Conservation (phyloP, 345 rosid species). For the Corchorus capsularis region DNA sequence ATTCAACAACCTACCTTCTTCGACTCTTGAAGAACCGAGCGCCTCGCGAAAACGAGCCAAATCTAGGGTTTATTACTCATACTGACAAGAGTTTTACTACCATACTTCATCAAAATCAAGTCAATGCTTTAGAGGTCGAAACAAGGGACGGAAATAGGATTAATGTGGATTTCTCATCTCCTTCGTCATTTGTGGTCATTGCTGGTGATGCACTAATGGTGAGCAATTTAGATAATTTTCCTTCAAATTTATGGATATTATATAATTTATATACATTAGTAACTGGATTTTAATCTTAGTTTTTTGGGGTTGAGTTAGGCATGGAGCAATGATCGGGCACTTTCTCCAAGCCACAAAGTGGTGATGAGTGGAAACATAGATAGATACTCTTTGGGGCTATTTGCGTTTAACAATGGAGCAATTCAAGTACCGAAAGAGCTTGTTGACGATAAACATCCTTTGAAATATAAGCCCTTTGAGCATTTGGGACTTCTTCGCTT, state of each 20-base stretch:
- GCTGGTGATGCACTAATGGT: slow-evolving; percentile 66
- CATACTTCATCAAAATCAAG: slow-evolving; percentile 58
- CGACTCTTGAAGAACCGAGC: slow-evolving; percentile 49
- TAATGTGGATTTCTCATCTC: slow-evolving; percentile 42
- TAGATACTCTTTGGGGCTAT: slow-evolving; percentile 50
- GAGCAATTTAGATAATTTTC: slow-evolving; percentile 12
- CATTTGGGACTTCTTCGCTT: slow-evolving; percentile 45
- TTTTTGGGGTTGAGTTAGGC: slow-evolving; percentile 30
- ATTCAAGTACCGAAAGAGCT: slow-evolving; percentile 44
- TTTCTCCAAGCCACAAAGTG: slow-evolving; percentile 51
- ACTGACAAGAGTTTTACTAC: slow-evolving; percentile 61
- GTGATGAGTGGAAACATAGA: slow-evolving; percentile 40
- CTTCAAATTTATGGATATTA: neutral
- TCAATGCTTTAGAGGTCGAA: slow-evolving; percentile 54
- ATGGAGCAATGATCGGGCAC: slow-evolving; percentile 61
- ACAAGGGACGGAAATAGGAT: slow-evolving; percentile 49
- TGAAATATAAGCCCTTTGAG: slow-evolving; percentile 48
- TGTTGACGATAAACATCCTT: slow-evolving; percentile 49
- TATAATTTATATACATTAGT: neutral
- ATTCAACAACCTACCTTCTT: slow-evolving; percentile 42
- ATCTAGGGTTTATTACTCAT: slow-evolving; percentile 40
- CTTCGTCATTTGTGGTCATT: slow-evolving; percentile 49
- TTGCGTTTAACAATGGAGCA: slow-evolving; percentile 44
- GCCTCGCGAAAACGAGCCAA: slow-evolving; percentile 28
- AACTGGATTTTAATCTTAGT: neutral